Evolutionary conservation across 495 filamentous ascomycete species (phyloP), one percentile per base, ranked within the genome.

Genomic region (Penicillium steckii): DNA sequence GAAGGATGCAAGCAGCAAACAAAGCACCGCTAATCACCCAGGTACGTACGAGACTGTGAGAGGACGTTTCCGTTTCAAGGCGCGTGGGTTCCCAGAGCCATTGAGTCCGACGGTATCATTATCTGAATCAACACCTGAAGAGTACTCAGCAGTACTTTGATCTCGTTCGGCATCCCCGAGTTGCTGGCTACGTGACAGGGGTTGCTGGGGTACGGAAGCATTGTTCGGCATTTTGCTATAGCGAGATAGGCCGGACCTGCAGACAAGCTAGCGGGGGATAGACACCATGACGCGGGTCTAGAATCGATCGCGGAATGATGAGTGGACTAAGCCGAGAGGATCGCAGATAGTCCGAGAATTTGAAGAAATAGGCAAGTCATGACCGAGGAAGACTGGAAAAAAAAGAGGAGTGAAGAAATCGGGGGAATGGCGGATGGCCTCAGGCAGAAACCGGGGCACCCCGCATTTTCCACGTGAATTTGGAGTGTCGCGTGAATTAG

Each of bases 1-100:
- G n/a, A n/a, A n/a, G n/a, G n/a, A n/a, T n/a, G n/a, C n/a, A n/a
- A n/a, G n/a, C n/a, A n/a, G 38, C 19, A 21, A 32, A 12, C 24
- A 26, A 25, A 25, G 29, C 48, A 42, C 4, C 46, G 27, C 44
- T 9, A 33, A n/a, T n/a, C n/a, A 43, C 44, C 35, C 17, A 48
- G 33, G 44, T 48, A 73, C 73, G 33, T 60, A 76, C 73, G 73
- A 76, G 27, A 76, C 73, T 23, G 65, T 75, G 48, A 76, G 70
- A 26, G 73, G 73, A 17, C 73, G 71, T 35, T 74, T 74, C 44
- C 73, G 69, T 55, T 76, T 76, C 58, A 73, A 47, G 10, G 60
- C 62, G 18, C 66, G 66, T 45, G 57, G 56, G 45, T 45, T 55
- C 30, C 53, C 50, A 21, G 64, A 61, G 33, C 65, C 70, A 66